Evolutionary conservation across 371 early-diverging fungal species (phyloP), one percentile per base, ranked within the genome.

Genomic region (Rhizopus delemar): DNA sequence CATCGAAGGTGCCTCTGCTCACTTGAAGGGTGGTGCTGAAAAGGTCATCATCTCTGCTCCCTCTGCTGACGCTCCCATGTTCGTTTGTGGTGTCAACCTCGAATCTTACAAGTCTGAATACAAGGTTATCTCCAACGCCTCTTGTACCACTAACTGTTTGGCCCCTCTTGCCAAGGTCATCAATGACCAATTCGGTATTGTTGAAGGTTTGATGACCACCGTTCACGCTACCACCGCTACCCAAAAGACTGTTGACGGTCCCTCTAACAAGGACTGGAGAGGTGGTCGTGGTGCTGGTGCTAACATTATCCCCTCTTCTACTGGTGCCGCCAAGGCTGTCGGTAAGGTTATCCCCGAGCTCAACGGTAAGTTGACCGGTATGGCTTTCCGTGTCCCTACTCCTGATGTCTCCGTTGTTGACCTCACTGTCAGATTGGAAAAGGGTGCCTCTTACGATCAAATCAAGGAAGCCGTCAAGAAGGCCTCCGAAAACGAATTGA

Each of bases 101-200:
- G 91, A 92, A 31, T 81, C 86, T 60, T 99, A 98, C 88, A 83
- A 90, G 53, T 75, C 90, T 54, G 85, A 84, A 63, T 86, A 91
- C 78, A 81, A 86, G 52, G 88, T 99, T 68, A 86, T 99, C 63
- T 96, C 96, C 70, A 99, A 99, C 85, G 99, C 99, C 51, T 97
- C 98, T 56, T 99, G 99, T 90, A 99, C 99, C 64, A 99, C 99
- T 78, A 98, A 99, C 91, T 99, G 99, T 84, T 81, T 99, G 57
- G 99, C 99, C 49, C 99, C 99, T 31, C 82, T 99, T 52, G 99
- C 95, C 77, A 99, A 99, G 89, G 91, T 98, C 59, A 82, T 99
- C 72, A 73, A 99, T 85, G 99, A 99, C 74, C 82, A 90, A 62
- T 96, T 94, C 77, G 89, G 95, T 68, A 91, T 95, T 70, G 81